Evolutionary conservation across 331 rosid genomes (phyloP), one percentile per base, ranked within the genome.

Genomic region (Malus hybrid): DNA sequence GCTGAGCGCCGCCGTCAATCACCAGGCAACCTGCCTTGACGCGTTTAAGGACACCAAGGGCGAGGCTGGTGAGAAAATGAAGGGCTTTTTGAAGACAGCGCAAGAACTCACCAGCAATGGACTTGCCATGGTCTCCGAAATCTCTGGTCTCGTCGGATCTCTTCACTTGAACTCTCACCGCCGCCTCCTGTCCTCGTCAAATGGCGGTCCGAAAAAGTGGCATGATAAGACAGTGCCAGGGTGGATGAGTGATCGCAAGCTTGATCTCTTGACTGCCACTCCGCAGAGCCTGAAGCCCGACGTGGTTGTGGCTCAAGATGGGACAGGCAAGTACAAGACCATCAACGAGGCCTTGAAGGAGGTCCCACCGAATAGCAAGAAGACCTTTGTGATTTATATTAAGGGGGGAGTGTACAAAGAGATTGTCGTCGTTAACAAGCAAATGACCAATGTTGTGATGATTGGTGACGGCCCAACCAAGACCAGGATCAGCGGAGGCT

Each of bases 21-120:
- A 86, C 70, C 90, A 87, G 39, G 82, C 75, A 1, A 89, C 97
- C 1, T 93, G 97, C 74, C 36, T 91, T 62, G 90, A 83, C 6
- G 96, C 88, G 0, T 91, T 89, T 24, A 85, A 84, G 36, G 85
- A 91, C 76, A 78, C 90, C 0, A 80, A 77, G 0, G 81, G 88
- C 0, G 50, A 88, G 0, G 86, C 92, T 0, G 93, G 90, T 0
- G 80, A 76, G 11, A 82, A 61, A 22, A 93, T 93, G 89, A 73
- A 70, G 2, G 11, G 31, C 16, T 48, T 65, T 10, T 11, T 93
- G 80, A 81, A 89, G 3, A 56, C 70, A 0, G 72, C 93, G 0
- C 46, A 76, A 54, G 85, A 88, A 81, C 70, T 90, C 14, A 89
- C 89, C 2, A 79, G 73, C 77, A 91, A 88, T 71, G 96, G 89